A percentile compares a stretch with the other conserved stretches of the same genome.
Conservation (phyloP, 2,329 filamentous ascomycete genomes). For the Parasarocladium wereldwijsianum region DNA sequence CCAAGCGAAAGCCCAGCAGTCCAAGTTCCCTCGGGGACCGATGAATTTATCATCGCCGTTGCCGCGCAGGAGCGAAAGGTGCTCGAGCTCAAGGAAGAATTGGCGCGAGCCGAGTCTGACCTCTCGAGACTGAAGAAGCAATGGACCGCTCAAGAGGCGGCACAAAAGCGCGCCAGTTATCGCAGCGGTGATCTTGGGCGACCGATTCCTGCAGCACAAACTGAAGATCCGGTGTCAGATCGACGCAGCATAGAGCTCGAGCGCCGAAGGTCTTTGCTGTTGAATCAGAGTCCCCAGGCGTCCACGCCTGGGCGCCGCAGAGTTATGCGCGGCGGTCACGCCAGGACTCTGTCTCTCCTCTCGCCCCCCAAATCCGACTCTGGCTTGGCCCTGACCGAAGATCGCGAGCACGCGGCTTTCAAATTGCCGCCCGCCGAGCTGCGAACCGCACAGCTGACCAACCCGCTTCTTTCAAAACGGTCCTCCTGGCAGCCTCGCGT, state of each 20-base stretch:
- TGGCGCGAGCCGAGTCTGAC: slow-evolving; percentile 68
- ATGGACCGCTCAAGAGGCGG: slow-evolving; percentile 63
- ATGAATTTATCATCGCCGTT: slow-evolving; percentile 71
- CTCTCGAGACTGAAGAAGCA: slow-evolving; percentile 66
- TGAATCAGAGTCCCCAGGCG: slow-evolving; percentile 27
- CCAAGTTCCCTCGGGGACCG: slow-evolving; percentile 36
- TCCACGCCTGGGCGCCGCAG: slow-evolving; percentile 28
- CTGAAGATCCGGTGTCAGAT: slow-evolving; percentile 7
- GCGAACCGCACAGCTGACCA: slow-evolving; percentile 19
- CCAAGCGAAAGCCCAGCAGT: slow-evolving; percentile 29
- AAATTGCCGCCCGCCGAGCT: slow-evolving; percentile 15
- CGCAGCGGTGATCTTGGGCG: slow-evolving; percentile 2
- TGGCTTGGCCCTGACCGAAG: slow-evolving; percentile 28
- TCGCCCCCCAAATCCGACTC: slow-evolving; percentile 45
- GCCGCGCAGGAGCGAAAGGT: slow-evolving; percentile 86
- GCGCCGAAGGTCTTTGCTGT: slow-evolving; percentile 53
- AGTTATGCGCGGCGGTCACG: slow-evolving; percentile 53
- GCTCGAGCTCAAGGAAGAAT: slow-evolving; percentile 78
- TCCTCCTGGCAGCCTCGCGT: slow-evolving; percentile 44
- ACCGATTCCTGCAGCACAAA: neutral
- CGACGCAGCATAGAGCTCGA: slow-evolving; percentile 50
- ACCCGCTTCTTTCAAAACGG: slow-evolving; percentile 33
- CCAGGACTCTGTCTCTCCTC: slow-evolving; percentile 60
- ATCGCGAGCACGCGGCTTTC: slow-evolving; percentile 14
- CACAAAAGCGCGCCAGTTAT: slow-evolving; percentile 2